A percentile compares a stretch with the other conserved stretches of the same genome.
These are phyloP conservation scores for Lentinula raphanica DNA, from an alignment of 768 basidiomycete species.

Conservation along the genomic window DNA sequence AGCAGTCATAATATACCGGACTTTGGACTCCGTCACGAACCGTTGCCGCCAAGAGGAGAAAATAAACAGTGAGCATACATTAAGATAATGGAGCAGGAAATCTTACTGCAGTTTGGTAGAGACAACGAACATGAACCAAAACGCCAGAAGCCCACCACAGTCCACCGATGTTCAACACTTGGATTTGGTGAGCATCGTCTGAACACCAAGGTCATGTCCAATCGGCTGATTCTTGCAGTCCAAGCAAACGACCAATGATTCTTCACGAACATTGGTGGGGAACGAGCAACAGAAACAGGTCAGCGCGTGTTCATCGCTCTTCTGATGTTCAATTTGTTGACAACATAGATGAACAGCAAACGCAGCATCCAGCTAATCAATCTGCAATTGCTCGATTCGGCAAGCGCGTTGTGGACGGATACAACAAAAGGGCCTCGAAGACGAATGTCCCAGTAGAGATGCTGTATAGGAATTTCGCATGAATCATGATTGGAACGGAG, in stretches of 20 bases:
- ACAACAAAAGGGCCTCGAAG: not conserved
- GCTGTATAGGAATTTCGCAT: not conserved
- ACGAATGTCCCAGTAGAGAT: not conserved
- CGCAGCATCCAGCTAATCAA: not conserved
- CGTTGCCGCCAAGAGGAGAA: not conserved
- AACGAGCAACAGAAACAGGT: not conserved
- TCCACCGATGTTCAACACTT: not conserved
- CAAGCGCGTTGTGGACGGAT: conserved; percentile 3
- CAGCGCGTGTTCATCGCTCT: not conserved
- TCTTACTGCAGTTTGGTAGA: not conserved
- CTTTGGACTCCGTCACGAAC: not conserved
- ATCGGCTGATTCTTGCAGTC: not conserved
- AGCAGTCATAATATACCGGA: not conserved
- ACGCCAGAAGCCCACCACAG: not conserved
- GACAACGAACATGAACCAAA: not conserved
- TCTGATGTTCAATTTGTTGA: not conserved
- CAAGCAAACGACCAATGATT: not conserved
- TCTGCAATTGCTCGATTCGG: not conserved
- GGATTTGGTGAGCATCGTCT: not conserved
- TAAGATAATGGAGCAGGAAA: not conserved
- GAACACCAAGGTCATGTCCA: not conserved
- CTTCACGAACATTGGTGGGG: not conserved
- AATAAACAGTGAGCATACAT: not conserved
- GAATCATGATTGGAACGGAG: too few species aligned
- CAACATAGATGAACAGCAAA: not conserved